A percentile compares a stretch with the other conserved stretches of the same genome.
These are phyloP conservation scores for Xylaria telfairii DNA, from an alignment of 495 filamentous ascomycete species.

Conservation along the genomic window DNA sequence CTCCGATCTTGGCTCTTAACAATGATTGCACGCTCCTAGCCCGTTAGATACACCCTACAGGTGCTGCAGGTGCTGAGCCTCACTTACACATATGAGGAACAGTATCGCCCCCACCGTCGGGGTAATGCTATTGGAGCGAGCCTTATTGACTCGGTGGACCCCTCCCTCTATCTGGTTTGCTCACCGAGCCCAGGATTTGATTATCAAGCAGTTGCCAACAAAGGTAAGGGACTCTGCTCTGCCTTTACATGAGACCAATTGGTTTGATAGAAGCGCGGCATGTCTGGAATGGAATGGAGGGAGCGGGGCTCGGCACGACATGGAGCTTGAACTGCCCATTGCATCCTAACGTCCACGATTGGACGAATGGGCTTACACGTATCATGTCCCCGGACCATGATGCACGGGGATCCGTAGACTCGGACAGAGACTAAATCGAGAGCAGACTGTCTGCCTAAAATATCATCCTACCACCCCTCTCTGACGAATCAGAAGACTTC, in stretches of 20 bases:
- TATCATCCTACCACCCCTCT: background rate
- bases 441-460: slow-evolving; percentile 1
- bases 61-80: background rate
- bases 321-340: too few species aligned
- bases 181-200: background rate
- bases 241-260: too few species aligned
- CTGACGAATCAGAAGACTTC: background rate
- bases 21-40: background rate
- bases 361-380: background rate
- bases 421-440: background rate
- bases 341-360: too few species aligned
- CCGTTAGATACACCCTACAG: background rate
- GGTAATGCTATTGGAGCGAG: background rate
- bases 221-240: background rate
- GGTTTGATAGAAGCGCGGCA: too few species aligned
- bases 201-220: background rate
- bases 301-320: background rate
- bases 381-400: background rate
- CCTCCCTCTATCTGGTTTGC: background rate
- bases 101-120: background rate
- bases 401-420: background rate
- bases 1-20: background rate
- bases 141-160: background rate
- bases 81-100: background rate
- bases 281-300: background rate